Evolutionary conservation across 2,329 filamentous ascomycete species (phyloP), one percentile per base, ranked within the genome.

Genomic region (Pseudogymnoascus sp.): DNA sequence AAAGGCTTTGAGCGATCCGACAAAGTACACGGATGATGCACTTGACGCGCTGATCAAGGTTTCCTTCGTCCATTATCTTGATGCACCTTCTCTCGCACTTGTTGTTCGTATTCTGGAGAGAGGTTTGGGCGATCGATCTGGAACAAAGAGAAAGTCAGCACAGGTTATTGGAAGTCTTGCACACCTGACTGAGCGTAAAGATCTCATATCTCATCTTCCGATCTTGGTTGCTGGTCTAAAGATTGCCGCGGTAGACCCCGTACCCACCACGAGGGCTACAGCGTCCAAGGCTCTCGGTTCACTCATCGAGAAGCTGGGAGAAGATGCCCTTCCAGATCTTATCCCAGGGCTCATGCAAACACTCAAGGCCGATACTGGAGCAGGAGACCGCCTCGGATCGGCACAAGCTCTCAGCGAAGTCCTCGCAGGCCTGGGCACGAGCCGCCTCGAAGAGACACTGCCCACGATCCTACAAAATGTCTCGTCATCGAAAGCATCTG

Each of bases 161-260:
- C 95, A 99, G 73, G 96, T 99, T 68, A 99, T 99, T 76, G 95
- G 95, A 71, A 97, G 93, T 79, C 81, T 99, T 73, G 95, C 95
- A 36, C 96, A 99, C 80, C 84, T 99, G 66, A 97, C 95, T 1
- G 95, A 99, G 74, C 89, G 95, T 71, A 96, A 95, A 76, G 96
- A 99, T 70, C 87, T 99, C 42, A 85, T 93, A 64, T 83, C 90
- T 11, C 95, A 99, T 79, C 79, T 99, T 49, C 93, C 95, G 3
- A 91, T 97, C 18, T 82, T 99, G 49, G 91, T 97, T 64, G 90
- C 91, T 67, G 96, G 95, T 14, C 81, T 99, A 66, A 92, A 96
- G 73, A 73, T 90, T 66, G 95, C 95, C 18, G 87, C 96, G 59
- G 91, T 99, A 62, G 95, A 99, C 72, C 95, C 96, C 8, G 95